Base-by-base conservation (phyloP, 176 grass and related monocot species). In the Carex kokanica region DNA sequence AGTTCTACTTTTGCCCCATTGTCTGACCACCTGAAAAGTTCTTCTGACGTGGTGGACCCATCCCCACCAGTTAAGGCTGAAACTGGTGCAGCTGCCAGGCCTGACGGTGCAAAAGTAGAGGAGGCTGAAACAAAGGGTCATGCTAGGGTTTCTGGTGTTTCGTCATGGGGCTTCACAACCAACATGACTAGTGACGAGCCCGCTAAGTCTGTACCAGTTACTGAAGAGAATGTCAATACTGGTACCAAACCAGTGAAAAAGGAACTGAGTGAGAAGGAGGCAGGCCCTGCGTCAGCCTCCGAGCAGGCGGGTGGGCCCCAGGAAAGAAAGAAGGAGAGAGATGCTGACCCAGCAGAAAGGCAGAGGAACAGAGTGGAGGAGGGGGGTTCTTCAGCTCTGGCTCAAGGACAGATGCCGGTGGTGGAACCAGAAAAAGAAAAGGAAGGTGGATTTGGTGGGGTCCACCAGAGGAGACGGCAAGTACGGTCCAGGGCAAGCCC, bases 381-480 rank as follows among this genome's bases (percentile, higher is more conserved):
- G 61, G 86, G 80, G 56, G 68, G 81, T 34, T 89, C 94, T 83
- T 90, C 88, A 52, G 88, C 90, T 89, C 79, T 68, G 51, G 92
- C 90, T 72, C 94, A 94, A 86, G 92, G 91, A 68, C 92, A 94
- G 82, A 88, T 91, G 53, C n/a, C 80, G 78, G 87, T 88, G 81
- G 92, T 81, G 18, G 95, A 94, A 87, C 72, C 66, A 57, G 95
- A 98, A 61, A 98, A 98, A 83, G 92, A 94, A 45, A 93, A 98
- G 79, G 92, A 94, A 70, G 79, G 32, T 60, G 80, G 80, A 8
- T 94, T 92, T 87, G 87, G 88, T 85, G 90, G 82, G 83, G 74
- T 90, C 18, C 92, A 93, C 63, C 81, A 87, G 49, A 79, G 88
- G 38, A 88, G 78, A 85, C 92, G 88, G 45, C 86, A 93, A 85